Conservation (phyloP, 768 basidiomycete species). For the Lactarius deliciosus region DNA sequence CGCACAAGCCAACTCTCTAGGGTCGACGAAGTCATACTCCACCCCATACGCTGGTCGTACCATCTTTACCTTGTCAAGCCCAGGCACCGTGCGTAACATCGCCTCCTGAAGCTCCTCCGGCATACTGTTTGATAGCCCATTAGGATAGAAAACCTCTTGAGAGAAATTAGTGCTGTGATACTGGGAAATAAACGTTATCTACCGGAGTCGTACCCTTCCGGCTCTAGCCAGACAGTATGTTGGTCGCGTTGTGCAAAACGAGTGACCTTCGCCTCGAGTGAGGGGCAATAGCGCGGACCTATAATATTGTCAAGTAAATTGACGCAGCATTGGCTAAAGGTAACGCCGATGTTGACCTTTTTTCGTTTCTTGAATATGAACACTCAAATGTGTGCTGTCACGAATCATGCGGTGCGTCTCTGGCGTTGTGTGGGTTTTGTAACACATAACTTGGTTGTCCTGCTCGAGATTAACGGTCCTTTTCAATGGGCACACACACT, state of each 20-base stretch:
- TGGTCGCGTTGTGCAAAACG: constrained; percentile 69
- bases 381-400: constrained; percentile 71
- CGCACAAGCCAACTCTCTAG: constrained; percentile 73
- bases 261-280: constrained; percentile 82
- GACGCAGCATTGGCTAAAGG: not conserved
- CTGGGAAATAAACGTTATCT: constrained; percentile 11
- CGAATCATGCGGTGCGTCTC: constrained; percentile 73
- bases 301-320: not conserved
- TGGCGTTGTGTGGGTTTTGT: constrained; percentile 68
- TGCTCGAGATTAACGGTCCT: constrained; percentile 33
- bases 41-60: constrained; percentile 87
- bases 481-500: not conserved
- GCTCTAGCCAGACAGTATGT: constrained; percentile 87
- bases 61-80: constrained; percentile 82
- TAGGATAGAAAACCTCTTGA: constrained; percentile 83
- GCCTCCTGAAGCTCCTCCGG: constrained; percentile 82
- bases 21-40: constrained; percentile 90
- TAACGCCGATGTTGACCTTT: constrained; percentile 51
- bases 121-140: constrained; percentile 84
- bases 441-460: constrained; percentile 74
- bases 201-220: constrained; percentile 91
- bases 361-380: constrained; percentile 87
- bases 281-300: constrained; percentile 93
- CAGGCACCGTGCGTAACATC: constrained; percentile 82
- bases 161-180: not conserved